These are phyloP conservation scores for Lasiosphaeriaceae sp. DNA, from an alignment of 495 filamentous ascomycete species.

Conservation along the genomic window DNA sequence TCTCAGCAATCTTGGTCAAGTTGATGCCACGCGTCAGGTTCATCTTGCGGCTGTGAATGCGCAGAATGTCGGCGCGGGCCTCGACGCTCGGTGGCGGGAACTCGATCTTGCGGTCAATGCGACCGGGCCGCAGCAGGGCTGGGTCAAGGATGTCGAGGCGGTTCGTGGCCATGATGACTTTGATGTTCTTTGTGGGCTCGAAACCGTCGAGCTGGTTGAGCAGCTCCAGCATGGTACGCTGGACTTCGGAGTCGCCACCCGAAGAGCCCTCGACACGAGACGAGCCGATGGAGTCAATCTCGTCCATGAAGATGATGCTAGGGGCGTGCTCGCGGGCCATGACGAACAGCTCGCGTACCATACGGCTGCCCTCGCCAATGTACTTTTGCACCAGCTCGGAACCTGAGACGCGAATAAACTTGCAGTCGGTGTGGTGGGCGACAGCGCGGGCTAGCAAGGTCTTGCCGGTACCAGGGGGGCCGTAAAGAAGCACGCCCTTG, in stretches of 20 bases:
- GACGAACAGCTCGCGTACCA: constrained; percentile 98
- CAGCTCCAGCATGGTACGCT: constrained; percentile 98
- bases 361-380: constrained; percentile 95
- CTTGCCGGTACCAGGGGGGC: constrained; percentile 95
- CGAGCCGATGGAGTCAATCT: constrained; percentile 98
- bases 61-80: constrained; percentile 93
- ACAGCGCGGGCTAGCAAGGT: constrained; percentile 93
- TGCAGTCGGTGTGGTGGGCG: constrained; percentile 96
- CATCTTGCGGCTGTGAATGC: constrained; percentile 96
- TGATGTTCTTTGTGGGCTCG: constrained; percentile 99
- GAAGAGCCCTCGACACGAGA: constrained; percentile 93
- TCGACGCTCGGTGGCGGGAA: constrained; percentile 97
- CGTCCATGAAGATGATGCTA: constrained; percentile 99
- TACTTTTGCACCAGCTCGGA: constrained; percentile 99
- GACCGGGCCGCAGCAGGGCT: constrained; percentile 85
- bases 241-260: constrained; percentile 97
- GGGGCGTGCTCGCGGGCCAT: constrained; percentile 99
- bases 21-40: constrained; percentile 98
- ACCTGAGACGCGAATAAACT: constrained; percentile 96
- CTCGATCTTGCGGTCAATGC: constrained; percentile 99
- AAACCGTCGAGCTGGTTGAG: constrained; percentile 98
- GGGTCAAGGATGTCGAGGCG: constrained; percentile 96
- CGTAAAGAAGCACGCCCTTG: constrained; percentile 95
- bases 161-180: constrained; percentile 99
- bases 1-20: constrained; percentile 96